Evolutionary conservation across 2,329 filamentous ascomycete genomes (phyloP), one percentile per base, ranked within the genome.

Genomic region (Alternaria sp.): DNA sequence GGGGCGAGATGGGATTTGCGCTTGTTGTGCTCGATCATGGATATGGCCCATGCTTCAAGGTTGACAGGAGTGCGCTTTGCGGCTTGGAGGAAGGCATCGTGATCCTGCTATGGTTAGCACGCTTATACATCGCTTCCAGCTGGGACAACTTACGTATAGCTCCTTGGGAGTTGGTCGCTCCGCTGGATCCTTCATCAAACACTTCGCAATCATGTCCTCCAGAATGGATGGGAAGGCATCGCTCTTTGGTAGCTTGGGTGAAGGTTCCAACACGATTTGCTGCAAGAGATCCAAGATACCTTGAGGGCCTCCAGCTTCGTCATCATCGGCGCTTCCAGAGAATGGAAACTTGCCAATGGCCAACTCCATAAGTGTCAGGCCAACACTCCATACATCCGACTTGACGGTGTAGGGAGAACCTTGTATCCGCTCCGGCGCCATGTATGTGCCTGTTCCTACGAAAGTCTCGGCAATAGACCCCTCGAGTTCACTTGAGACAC

Each of bases 401-500:
- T 97, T 97, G 74, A 99, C 95, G 0, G 95, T 97, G 81, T 99
- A 99, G 74, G 93, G 93, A 68, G 96, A 93, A 66, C 96, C 96
- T 79, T 98, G 94, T 71, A 99, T 99, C 80, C 96, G 89, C 83
- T 99, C 96, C 0, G 96, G 96, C 0, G 96, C 96, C 96, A 99
- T 99, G 84, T 99, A 99, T 59, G 96, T 99, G 40, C 96, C 97
- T 2, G 96, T 99, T 57, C 96, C 96, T 36, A 99, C 96, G 75
- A 99, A 99, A 1, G 96, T 99, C 77, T 98, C 95, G 55, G 96
- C 96, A 69, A 99, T 93, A 5, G 96, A 98, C 82, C 98, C 98
- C 79, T 98, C 93, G 15, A 97, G 88, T 81, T 99, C 96, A 70
- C 94, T 96, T 5, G 95, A 97, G n/a, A 99, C 96, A 72, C 96